Evolutionary conservation across 176 grass and related monocot species (phyloP).

Genomic region (Poa annua): DNA sequence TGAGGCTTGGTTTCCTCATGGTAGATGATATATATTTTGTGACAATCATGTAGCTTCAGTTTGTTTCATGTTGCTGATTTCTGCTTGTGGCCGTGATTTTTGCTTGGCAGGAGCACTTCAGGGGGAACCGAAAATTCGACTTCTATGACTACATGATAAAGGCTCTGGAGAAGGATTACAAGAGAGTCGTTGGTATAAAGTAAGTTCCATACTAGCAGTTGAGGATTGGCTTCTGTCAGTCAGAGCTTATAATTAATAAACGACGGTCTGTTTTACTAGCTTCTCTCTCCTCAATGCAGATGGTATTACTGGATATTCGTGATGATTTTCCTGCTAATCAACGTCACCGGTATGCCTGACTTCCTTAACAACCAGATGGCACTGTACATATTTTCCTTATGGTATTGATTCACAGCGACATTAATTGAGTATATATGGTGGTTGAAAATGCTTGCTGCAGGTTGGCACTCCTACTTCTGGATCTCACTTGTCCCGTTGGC

Average conservation of each 20-base stretch:
- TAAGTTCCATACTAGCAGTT: conserved; percentile 29
- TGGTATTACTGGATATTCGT: conserved; percentile 92
- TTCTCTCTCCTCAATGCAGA: conserved; percentile 43
- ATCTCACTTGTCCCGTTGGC: conserved; percentile 70
- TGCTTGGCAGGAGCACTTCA: conserved; percentile 61
- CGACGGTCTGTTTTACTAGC: neutral
- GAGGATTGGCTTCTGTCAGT: neutral
- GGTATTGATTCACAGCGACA: neutral
- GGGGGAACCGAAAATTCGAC: conserved; percentile 62
- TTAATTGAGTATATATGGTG: too few relatives aligned
- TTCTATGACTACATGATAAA: conserved; percentile 88
- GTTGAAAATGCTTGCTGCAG: conserved; percentile 42
- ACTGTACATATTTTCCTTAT: neutral
- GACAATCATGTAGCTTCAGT: neutral
- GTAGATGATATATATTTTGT: conserved; percentile 32
- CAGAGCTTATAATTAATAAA: neutral
- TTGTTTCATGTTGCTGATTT: neutral
- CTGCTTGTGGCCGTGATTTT: neutral
- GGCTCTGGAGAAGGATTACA: conserved; percentile 86
- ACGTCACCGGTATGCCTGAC: conserved; percentile 54
- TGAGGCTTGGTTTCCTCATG: conserved; percentile 84
- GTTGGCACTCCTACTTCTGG: conserved; percentile 88
- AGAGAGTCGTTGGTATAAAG: conserved; percentile 87
- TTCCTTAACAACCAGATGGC: neutral
- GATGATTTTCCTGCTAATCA: conserved; percentile 78